A percentile compares a stretch with the other conserved stretches of the same genome.
These are phyloP conservation scores for Aureobasidium sp. DNA, from an alignment of 2,329 filamentous ascomycete species.

Conservation along the genomic window DNA sequence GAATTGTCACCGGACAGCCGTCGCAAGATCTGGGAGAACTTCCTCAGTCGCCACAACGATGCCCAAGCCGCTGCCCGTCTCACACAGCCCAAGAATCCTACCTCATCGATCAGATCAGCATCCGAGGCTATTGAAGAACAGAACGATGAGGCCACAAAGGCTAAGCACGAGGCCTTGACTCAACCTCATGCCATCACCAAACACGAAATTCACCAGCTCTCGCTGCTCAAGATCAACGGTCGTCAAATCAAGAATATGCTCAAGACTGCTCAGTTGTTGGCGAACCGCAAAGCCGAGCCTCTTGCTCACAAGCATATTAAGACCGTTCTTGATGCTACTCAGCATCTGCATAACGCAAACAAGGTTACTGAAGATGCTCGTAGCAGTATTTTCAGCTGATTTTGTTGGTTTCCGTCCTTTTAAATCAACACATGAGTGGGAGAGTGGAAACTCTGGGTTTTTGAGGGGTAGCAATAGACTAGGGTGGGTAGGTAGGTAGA, in stretches of 20 bases:
- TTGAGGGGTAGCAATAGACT: too few relatives aligned
- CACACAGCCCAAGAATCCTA: conserved; percentile 15
- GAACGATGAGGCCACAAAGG: neutral
- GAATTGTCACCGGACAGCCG: conserved; percentile 30
- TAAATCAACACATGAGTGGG: too few relatives aligned
- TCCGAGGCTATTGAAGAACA: neutral
- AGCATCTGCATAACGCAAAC: conserved; percentile 23
- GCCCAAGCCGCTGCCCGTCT: conserved; percentile 18
- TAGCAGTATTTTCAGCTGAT: conserved; percentile 15
- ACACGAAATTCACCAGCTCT: conserved; percentile 23
- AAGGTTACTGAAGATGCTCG: conserved; percentile 19
- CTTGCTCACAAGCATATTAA: conserved; percentile 24
- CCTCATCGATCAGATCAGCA: conserved; percentile 16
- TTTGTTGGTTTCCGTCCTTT: too few relatives aligned
- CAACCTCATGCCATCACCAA: conserved; percentile 23
- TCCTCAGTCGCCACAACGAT: conserved; percentile 26
- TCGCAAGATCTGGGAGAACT: conserved; percentile 37
- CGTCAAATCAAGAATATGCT: conserved; percentile 35
- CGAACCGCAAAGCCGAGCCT: conserved; percentile 18
- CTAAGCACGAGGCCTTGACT: conserved; percentile 14
- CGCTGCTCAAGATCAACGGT: conserved; percentile 28
- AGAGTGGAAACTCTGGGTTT: too few relatives aligned
- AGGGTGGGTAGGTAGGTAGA: too few relatives aligned
- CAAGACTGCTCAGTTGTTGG: conserved; percentile 31
- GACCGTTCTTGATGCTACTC: conserved; percentile 26